A percentile compares a stretch with the other conserved stretches of the same genome.
Evolutionary conservation across 1,284 basidiomycete genomes (phyloP).

Genomic region (Sphagnurus paluster): DNA sequence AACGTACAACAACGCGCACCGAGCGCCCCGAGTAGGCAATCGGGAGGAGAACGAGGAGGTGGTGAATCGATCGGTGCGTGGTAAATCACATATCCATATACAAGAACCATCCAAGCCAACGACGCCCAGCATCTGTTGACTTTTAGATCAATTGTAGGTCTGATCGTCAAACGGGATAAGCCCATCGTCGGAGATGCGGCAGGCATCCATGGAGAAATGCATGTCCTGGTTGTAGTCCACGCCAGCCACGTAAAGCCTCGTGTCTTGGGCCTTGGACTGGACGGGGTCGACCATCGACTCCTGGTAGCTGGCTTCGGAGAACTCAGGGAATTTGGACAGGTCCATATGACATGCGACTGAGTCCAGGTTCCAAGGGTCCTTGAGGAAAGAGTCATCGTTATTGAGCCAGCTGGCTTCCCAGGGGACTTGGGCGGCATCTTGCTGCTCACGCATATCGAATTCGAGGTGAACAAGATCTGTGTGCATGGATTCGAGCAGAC

Average conservation of each 20-base stretch:
- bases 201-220: conserved; percentile 15
- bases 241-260: conserved; percentile 9
- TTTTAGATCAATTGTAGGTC: conserved; percentile 21
- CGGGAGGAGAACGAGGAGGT: conserved; percentile 8
- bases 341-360: too few relatives aligned
- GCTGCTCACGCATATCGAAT: conserved; percentile 35
- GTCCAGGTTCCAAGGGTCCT: too few relatives aligned
- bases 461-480: conserved; percentile 34
- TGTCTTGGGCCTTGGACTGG: conserved; percentile 31
- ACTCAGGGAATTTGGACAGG: too few relatives aligned
- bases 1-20: conserved; percentile 22
- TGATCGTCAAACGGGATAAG: conserved; percentile 37
- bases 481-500: conserved; percentile 17
- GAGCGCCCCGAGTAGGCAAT: conserved; percentile 4
- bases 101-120: conserved; percentile 16
- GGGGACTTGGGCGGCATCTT: conserved; percentile 33
- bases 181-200: conserved; percentile 20
- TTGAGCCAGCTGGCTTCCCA: conserved; percentile 34
- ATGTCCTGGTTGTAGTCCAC: conserved; percentile 19
- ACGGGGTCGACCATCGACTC: conserved; percentile 38
- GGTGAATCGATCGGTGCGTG: conserved; percentile 15
- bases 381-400: too few relatives aligned
- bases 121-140: conserved; percentile 20
- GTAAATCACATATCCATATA: conserved; percentile 32
- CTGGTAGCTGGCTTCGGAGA: too few relatives aligned